Evolutionary conservation across 2,329 filamentous ascomycete species (phyloP), one percentile per base, ranked within the genome.

Genomic region (Penicillium sp.): DNA sequence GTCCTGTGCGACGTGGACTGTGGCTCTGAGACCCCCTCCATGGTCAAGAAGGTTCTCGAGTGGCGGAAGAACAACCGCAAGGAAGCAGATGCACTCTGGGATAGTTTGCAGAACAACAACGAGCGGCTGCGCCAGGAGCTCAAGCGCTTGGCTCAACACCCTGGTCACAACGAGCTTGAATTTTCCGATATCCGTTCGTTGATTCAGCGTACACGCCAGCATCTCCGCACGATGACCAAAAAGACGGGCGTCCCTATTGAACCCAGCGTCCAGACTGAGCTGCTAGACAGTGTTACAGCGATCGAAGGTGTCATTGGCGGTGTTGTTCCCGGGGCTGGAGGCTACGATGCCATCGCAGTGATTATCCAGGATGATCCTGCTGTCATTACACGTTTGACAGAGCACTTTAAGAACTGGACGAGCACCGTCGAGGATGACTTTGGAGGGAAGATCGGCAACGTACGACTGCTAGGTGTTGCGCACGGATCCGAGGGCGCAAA

Each of bases 1-100:
- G 84, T 95, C 56, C 94, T 99, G 88, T 96, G 92, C 69, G 94
- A 99, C 69, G 94, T 99, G 6, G 91, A 95, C 71, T 96, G 92
- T 69, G 94, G 94, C 31, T 93, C 88, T 46, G 85, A 96, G 77
- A 97, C 93, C 7, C 92, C 96, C 0, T 85, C 91, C 13, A 97
- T 99, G 94, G 94, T 97, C 36, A 96, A 93, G 77, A 85, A 90
- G 69, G 90, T 99, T 13, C 81, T 97, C 3, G 83, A 83, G 31
- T 99, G 94, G 94, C 81, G 89, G 48, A 83, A 84, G 47, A 75
- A 82, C 45, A 85, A 91, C 18, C 76, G 80, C 0, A 80, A 81
- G 2, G 83, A 81, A n/a, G 87, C 92, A 1, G 83, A 85, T 58
- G 67, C 73, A 57, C 79, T 97, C 16, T 97, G 92, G 91, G 81